Percentiles rank a stretch among this genome's conserved stretches.
Evolutionary conservation across 371 early-diverging fungal genomes (phyloP).

Genomic region (Actinomortierella ambigua): DNA sequence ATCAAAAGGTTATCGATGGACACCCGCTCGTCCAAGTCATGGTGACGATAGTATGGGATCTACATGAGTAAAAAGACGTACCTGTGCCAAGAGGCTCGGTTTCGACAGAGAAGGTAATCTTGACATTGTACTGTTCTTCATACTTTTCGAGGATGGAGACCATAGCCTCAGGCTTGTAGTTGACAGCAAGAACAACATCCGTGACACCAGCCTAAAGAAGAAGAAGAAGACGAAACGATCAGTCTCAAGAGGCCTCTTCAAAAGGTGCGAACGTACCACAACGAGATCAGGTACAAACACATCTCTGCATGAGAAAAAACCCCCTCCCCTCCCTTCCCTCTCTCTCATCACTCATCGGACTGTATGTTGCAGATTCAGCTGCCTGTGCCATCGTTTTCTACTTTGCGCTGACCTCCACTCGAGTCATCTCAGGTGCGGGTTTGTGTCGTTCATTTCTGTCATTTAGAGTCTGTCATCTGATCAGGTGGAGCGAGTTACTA

Average conservation of each 20-base stretch:
- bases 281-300: too few species aligned
- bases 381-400: too few species aligned
- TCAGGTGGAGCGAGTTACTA: too few species aligned
- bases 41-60: too few species aligned
- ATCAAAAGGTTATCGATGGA: background rate
- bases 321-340: background rate
- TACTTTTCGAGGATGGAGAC: conserved; percentile 83
- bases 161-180: conserved; percentile 98
- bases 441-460: too few species aligned
- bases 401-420: too few species aligned
- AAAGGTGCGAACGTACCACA: background rate
- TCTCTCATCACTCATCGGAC: background rate
- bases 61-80: conserved; percentile 15
- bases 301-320: background rate
- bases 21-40: too few species aligned
- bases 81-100: conserved; percentile 96
- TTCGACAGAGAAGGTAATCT: conserved; percentile 97
- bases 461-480: too few species aligned
- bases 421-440: too few species aligned
- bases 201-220: conserved; percentile 90
- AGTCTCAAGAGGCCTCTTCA: too few species aligned
- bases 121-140: conserved; percentile 86
- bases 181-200: conserved; percentile 98
- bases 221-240: background rate
- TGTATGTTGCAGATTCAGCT: background rate